Evolutionary conservation across 2,329 filamentous ascomycete genomes (phyloP).

Genomic region (Leptoxyphium fumago): DNA sequence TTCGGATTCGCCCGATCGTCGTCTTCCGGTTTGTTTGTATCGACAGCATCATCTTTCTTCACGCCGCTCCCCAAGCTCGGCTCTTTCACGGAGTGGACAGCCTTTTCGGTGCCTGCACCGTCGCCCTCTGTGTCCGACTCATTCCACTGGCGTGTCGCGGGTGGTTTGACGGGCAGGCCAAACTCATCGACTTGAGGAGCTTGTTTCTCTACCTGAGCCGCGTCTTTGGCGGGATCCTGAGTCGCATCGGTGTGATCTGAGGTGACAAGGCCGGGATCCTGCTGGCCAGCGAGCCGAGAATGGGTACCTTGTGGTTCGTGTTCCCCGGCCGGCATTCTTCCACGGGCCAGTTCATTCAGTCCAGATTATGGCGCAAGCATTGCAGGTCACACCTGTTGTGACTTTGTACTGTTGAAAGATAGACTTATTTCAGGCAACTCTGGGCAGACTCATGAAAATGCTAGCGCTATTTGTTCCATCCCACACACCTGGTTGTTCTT

Average conservation of each 20-base stretch:
- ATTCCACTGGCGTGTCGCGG: constrained; percentile 13
- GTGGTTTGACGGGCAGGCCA: constrained; percentile 20
- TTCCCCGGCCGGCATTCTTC: neutral
- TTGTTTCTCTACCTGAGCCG: constrained; percentile 2
- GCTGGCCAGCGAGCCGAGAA: too few species aligned
- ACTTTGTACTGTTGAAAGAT: too few species aligned
- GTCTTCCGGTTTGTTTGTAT: neutral
- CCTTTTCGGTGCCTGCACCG: neutral
- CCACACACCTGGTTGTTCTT: too few species aligned
- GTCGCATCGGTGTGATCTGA: neutral
- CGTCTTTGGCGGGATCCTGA: neutral
- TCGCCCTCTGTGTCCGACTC: neutral
- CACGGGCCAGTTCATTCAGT: neutral
- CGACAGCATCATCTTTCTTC: neutral
- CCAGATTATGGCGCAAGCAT: neutral
- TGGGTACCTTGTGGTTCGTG: neutral
- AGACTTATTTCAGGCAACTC: too few species aligned
- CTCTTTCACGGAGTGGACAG: neutral
- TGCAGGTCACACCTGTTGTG: neutral
- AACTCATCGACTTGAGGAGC: constrained; percentile 22
- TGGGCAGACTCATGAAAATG: too few species aligned
- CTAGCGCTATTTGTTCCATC: too few species aligned
- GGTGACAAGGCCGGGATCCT: neutral
- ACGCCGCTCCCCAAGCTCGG: neutral
- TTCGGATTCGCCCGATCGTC: neutral